Evolutionary conservation across 192 early-diverging fungal genomes (phyloP).

Genomic region (Chytriomyces confervae): DNA sequence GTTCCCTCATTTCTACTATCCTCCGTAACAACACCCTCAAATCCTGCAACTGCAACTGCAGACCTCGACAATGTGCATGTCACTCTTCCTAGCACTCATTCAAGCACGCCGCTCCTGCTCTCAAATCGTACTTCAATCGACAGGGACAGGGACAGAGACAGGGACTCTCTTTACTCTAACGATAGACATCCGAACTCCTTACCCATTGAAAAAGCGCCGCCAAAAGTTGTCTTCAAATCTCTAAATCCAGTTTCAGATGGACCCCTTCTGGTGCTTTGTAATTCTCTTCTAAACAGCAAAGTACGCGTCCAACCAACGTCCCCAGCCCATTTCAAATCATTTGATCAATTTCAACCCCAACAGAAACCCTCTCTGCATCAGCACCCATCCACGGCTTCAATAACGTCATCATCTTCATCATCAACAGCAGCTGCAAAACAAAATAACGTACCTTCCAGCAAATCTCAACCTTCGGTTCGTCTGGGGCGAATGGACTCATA

Average conservation of each 20-base stretch:
- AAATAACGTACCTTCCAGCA: neutral
- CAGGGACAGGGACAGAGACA: neutral
- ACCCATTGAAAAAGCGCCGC: neutral
- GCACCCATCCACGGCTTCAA: neutral
- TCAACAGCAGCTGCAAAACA: neutral
- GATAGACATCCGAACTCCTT: neutral
- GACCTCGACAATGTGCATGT: neutral
- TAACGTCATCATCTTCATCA: neutral
- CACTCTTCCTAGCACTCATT: neutral
- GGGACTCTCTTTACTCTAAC: neutral
- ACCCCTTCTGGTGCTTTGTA: slow-evolving; percentile 14
- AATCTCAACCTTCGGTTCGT: slow-evolving; percentile 5
- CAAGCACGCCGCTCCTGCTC: neutral
- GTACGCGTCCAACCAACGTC: neutral
- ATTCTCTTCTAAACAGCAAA: neutral
- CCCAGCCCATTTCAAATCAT: neutral
- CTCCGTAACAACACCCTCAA: neutral
- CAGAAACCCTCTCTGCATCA: neutral
- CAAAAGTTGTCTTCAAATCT: slow-evolving; percentile 27
- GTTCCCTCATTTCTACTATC: neutral
- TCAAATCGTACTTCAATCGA: neutral
- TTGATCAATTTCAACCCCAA: neutral
- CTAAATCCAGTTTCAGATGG: slow-evolving; percentile 11
- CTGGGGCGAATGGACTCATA: slow-evolving; percentile 9
- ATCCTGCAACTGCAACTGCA: neutral